Percentiles rank a stretch among this genome's conserved stretches.
Conservation (phyloP, 1,139 yeast genomes). For the Candida dubliniensis region DNA sequence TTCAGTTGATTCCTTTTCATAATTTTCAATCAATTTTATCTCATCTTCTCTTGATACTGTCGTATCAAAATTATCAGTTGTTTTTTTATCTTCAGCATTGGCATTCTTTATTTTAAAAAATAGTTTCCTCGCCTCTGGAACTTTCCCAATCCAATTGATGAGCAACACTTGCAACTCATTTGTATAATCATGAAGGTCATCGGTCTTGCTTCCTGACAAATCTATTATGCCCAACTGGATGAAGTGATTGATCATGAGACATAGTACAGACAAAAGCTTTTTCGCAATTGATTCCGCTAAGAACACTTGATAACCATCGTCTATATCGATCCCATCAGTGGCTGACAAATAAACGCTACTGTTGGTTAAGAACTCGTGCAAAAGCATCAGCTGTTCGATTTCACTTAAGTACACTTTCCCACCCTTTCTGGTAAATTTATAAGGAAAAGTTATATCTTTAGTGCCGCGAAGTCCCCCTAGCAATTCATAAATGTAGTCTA, state of each 20-base stretch:
- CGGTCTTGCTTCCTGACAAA: constrained; percentile 22
- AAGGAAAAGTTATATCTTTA: constrained; percentile 26
- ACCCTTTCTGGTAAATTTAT: constrained; percentile 57
- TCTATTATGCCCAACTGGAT: constrained; percentile 45
- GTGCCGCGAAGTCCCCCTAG: constrained; percentile 55
- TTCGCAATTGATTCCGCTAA: constrained; percentile 44
- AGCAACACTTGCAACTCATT: constrained; percentile 58
- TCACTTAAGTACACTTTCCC: constrained; percentile 45
- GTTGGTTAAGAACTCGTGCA: constrained; percentile 65
- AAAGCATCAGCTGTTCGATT: constrained; percentile 62
- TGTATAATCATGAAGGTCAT: constrained; percentile 45
- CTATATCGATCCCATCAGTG: constrained; percentile 35
- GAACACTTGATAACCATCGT: constrained; percentile 34
- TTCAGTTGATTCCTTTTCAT: constrained; percentile 11
- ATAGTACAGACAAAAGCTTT: constrained; percentile 54
- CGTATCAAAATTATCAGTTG: background rate
- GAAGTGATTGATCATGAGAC: constrained; percentile 59
- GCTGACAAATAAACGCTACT: constrained; percentile 52
- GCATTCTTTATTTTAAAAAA: constrained; percentile 34
- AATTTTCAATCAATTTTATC: constrained; percentile 15
- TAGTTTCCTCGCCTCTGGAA: constrained; percentile 41
- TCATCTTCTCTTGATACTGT: constrained; percentile 10
- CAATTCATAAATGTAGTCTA: constrained; percentile 62
- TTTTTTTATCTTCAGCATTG: constrained; percentile 12
- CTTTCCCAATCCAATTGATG: constrained; percentile 60